Evolutionary conservation across 305 asterid genomes (phyloP), one percentile per base, ranked within the genome.

Genomic region (Ilex paraguariensis): DNA sequence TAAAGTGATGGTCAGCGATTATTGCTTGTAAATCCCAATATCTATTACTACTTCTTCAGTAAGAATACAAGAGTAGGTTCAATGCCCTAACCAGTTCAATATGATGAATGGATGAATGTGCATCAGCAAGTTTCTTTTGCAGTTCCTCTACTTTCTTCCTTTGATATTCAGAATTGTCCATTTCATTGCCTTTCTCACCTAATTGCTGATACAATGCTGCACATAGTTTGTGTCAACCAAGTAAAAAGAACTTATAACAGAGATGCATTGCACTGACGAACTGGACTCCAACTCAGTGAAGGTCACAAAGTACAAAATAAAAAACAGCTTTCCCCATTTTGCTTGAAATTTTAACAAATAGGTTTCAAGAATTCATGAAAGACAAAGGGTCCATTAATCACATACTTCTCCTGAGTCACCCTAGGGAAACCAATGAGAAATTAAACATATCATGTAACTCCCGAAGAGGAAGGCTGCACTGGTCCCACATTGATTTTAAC

Each of bases 141-240:
- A 93, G 75, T 69, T 93, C 98, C n/a, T 84, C 96, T 15, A 80
- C 75, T 75, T 90, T 93, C 75, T 79, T 90, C 67, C 70, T 79
- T 46, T 77, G 88, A 71, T 80, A 87, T 71, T 84, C 89, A 2
- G 66, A 66, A 70, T 93, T 90, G 77, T 93, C 96, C 79, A 71
- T 71, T 75, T 93, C 97, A 66, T 81, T 79, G 57, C 69, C 84
- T 66, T 70, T 75, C 78, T 93, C 98, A 11, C 94, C 97, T 57
- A 90, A 72, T 72, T 87, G 95, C 84, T 87, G 91, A 79, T 87
- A 93, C 55, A 93, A 74, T 60, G 81, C 96, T 87, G 87, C 76
- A 75, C 63, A 46, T 8, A 36, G 9, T 36, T 36, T 36, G 42
- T 36, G 42, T 36, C 7, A 36, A 36, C 42, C 42, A 64, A 33